Evolutionary conservation across 2,329 filamentous ascomycete genomes (phyloP), one percentile per base, ranked within the genome.

Genomic region (Nemania diffusa): DNA sequence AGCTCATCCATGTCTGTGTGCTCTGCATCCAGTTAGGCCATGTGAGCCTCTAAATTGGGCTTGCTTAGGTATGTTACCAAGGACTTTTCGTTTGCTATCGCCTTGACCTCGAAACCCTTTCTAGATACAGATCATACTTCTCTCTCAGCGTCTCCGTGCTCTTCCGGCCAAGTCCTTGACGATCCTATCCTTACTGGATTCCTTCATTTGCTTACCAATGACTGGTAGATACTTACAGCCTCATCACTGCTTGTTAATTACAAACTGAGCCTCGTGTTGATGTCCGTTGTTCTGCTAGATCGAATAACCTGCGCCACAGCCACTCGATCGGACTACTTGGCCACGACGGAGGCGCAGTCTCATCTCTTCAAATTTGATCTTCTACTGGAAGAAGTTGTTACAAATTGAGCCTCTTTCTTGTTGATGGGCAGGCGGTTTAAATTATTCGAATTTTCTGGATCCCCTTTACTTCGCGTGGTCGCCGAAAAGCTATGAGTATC

Each of bases 1-100:
- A 62, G 55, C 61, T 67, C 59, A 72, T 67, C 71, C 72, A 65
- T 72, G 65, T 64, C 68, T 22, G 17, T 66, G 50, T 63, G 27
- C 62, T 52, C 67, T 63, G 67, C 71, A 67, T 62, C 57, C 64
- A 67, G 42, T 53, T 52, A 56, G 59, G 50, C 67, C 64, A 66
- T 71, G 65, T 68, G 62, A 68, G 64, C 58, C 27, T 64, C 58
- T 53, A 50, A 48, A 53, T 42, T 42, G 50, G 57, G n/a, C n/a
- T n/a, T n/a, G n/a, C n/a, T 26, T 65, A 64, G 60, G 42, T 60
- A 72, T 50, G 46, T 70, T 60, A 62, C 48, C 57, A 29, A 52
- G 24, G 29, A 57, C 57, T 57, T 64, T 60, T n/a, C 51, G 61
- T 61, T 61, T 62, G 50, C 46, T 56, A 61, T 55, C 29, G 29